A percentile compares a stretch with the other conserved stretches of the same genome.
Conservation (phyloP, 768 basidiomycete genomes). For the Rhodotorula toruloides region DNA sequence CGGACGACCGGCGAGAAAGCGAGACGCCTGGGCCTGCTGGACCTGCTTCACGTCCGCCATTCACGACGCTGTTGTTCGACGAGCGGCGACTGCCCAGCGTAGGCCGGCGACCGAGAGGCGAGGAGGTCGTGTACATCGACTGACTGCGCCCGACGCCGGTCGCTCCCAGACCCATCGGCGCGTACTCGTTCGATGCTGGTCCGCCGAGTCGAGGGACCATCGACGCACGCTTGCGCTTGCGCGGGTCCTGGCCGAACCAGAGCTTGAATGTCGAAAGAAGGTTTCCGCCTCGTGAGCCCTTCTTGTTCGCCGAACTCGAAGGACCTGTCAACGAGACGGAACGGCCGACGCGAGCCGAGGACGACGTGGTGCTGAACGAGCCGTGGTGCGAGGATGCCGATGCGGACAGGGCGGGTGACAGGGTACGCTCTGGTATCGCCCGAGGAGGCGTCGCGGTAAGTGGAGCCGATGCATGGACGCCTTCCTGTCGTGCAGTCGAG, state of each 20-base stretch:
- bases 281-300: conserved; percentile 64
- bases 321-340: too few relatives aligned
- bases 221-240: conserved; percentile 55
- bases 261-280: conserved; percentile 76
- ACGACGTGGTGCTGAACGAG: conserved; percentile 48
- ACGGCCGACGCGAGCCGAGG: conserved; percentile 50
- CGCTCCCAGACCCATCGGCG: background rate
- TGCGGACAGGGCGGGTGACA: conserved; percentile 31
- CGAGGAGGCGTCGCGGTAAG: conserved; percentile 3
- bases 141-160: background rate
- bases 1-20: conserved; percentile 28
- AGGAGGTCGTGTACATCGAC: conserved; percentile 12
- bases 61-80: conserved; percentile 30
- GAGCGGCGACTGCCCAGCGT: conserved; percentile 35
- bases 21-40: background rate
- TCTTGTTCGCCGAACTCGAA: too few relatives aligned
- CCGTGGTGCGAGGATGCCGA: conserved; percentile 53
- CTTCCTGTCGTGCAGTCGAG: too few relatives aligned
- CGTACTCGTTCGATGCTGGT: conserved; percentile 50
- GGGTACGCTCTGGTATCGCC: conserved; percentile 51
- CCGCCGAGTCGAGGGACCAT: conserved; percentile 19
- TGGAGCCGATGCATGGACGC: background rate
- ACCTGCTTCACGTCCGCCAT: background rate
- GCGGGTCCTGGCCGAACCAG: conserved; percentile 83
- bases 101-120: conserved; percentile 5